Percentiles rank a stretch among this genome's conserved stretches.
phyloP scores from a whole-genome alignment of 2,329 filamentous ascomycete genomes.

The Tolypocladium ophioglossoides region DNA sequence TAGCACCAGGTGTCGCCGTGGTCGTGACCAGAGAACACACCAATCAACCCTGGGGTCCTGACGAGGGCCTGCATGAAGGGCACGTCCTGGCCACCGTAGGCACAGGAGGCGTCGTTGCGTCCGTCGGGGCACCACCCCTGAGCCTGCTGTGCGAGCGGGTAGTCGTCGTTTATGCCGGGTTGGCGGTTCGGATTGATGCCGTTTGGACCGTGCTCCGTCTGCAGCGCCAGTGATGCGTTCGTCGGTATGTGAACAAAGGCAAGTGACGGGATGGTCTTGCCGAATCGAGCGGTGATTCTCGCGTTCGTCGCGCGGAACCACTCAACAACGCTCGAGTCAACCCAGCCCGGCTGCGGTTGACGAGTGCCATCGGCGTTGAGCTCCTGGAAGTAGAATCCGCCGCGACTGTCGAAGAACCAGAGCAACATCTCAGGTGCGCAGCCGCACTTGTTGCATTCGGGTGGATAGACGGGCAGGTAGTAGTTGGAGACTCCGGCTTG shows the following conservation, averaged over 20 bases:
- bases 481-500: conserved; percentile 35
- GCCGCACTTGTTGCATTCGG: conserved; percentile 17
- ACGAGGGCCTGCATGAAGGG: conserved; percentile 54
- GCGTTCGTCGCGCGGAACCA: conserved; percentile 31
- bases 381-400: conserved; percentile 40
- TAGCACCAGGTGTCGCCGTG: conserved; percentile 53
- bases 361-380: conserved; percentile 15
- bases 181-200: conserved; percentile 24
- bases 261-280: conserved; percentile 30
- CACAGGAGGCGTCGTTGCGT: conserved; percentile 23
- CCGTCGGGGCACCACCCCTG: conserved; percentile 33
- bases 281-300: conserved; percentile 16
- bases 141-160: conserved; percentile 28
- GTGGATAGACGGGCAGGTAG: conserved; percentile 32
- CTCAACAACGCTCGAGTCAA: conserved; percentile 29
- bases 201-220: conserved; percentile 15
- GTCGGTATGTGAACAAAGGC: conserved; percentile 40
- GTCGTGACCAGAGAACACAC: conserved; percentile 55
- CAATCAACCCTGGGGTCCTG: conserved; percentile 42
- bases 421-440: conserved; percentile 39
- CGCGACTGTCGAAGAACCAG: conserved; percentile 64
- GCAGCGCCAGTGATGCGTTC: conserved; percentile 28
- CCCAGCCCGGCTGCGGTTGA: conserved; percentile 31
- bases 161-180: conserved; percentile 36
- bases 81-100: conserved; percentile 40